Evolutionary conservation across 1,139 yeast species (phyloP), one percentile per base, ranked within the genome.

Genomic region (Debaryomycetaceae sp.): DNA sequence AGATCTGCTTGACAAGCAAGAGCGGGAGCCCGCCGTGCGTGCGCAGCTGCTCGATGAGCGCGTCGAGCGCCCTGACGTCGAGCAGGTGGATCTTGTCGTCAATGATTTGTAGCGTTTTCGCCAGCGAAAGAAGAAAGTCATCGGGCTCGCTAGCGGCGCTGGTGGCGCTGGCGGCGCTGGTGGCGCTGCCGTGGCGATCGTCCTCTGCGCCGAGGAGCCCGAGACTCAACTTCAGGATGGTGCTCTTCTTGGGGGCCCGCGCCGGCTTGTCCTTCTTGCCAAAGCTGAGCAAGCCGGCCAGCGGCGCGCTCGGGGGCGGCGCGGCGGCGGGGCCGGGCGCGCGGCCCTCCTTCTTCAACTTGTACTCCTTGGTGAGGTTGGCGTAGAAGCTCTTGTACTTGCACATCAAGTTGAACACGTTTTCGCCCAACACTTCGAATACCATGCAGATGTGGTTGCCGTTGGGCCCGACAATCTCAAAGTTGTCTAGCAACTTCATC

Each of bases 391-490:
- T 23, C 38, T 62, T 63, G 40, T 56, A 62, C 23, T 61, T 49
- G 35, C 63, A 54, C 32, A 64, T 59, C 31, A 62, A 49, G n/a
- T 61, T 63, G 23, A 64, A 47, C 20, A 63, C 47, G 41, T 60
- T 64, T 39, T 64, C 70, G 6, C 71, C 71, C 35, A 64, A 49
- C 1, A 64, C 60, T 40, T 65, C 71, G 35, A 65, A 62, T 4
- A 64, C 69, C 65, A 65, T 62, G 40, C 66, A 63, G 28, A 65
- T 59, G 38, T 65, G 71, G 9, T 48, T 53, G 2, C 71, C 70
- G 42, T 65, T 61, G 19, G 68, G 67, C 7, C 71, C 71, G 28
- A 47, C 40, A 31, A 65, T 61, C 23, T 62, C 53, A 43, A 65
- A 63, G 22, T 65, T 57, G 44, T 65, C 72, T 28, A 61, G 44